Evolutionary conservation across 139 green algal genomes (phyloP).

Genomic region (Asterochloris erici): DNA sequence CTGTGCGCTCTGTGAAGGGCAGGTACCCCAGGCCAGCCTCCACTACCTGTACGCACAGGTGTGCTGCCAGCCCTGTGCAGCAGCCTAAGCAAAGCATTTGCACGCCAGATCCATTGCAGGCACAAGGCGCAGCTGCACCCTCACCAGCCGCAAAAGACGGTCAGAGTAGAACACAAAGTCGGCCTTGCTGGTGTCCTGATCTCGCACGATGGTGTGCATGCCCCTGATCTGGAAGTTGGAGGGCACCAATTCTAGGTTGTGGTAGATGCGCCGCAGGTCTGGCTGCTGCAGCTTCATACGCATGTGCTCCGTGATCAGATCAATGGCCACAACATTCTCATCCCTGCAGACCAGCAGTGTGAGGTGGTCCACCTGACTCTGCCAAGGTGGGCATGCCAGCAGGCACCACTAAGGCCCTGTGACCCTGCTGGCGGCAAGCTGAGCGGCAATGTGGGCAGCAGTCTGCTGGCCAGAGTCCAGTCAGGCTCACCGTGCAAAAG

Average conservation of each 20-base stretch:
- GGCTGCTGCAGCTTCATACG: conserved; percentile 88
- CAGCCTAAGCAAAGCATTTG: not conserved
- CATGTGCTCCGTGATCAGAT: conserved; percentile 98
- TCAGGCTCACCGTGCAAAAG: conserved; percentile 52
- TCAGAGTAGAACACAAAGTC: conserved; percentile 98
- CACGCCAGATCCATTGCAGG: not conserved
- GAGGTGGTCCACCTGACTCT: not conserved
- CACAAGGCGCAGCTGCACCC: not conserved
- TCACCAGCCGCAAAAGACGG: conserved; percentile 70
- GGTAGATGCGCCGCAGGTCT: conserved; percentile 89
- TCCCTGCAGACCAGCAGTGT: conserved; percentile 11
- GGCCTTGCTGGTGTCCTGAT: conserved; percentile 66
- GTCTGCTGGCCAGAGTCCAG: not conserved
- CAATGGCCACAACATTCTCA: conserved; percentile 87
- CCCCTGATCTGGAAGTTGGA: conserved; percentile 91
- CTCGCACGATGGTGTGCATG: conserved; percentile 98
- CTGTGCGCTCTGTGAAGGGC: conserved; percentile 87
- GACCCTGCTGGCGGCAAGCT: not conserved
- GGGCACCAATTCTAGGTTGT: conserved; percentile 86
- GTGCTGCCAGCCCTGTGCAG: not conserved
- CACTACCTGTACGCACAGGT: conserved; percentile 55
- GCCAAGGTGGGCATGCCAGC: not conserved
- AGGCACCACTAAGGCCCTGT: not conserved
- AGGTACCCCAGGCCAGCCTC: conserved; percentile 88
- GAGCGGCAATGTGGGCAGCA: not conserved